These are phyloP conservation scores for Quercus gilva DNA, from an alignment of 306 rosid genomes.

Conservation along the genomic window DNA sequence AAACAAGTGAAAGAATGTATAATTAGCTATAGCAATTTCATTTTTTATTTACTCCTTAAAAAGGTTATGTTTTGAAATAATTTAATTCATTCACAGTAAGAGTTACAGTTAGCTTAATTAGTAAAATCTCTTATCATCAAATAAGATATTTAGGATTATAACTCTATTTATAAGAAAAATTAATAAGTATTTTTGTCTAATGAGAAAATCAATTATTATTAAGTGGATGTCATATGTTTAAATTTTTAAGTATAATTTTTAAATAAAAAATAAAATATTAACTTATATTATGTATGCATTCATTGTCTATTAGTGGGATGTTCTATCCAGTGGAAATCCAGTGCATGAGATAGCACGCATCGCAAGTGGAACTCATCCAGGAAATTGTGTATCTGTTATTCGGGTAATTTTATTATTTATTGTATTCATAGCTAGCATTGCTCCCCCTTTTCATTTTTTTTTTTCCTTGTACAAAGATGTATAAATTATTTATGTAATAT, in stretches of 20 bases:
- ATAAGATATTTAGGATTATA: too few species aligned
- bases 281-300: not conserved
- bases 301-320: constrained; percentile 61
- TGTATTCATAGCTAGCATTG: not conserved
- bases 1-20: too few species aligned
- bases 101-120: rapidly evolving
- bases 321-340: constrained; percentile 35
- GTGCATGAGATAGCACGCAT: constrained; percentile 44
- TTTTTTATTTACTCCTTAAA: not conserved
- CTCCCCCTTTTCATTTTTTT: not conserved
- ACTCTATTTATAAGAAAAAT: too few species aligned
- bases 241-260: too few species aligned
- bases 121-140: too few species aligned
- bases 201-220: too few species aligned
- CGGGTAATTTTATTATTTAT: constrained; percentile 32
- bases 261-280: not conserved
- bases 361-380: constrained; percentile 45
- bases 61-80: too few species aligned
- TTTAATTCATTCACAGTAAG: too few species aligned
- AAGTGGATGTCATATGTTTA: too few species aligned
- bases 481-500: not conserved
- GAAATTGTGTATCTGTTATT: constrained; percentile 46
- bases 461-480: not conserved
- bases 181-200: too few species aligned
- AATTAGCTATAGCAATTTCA: too few species aligned